These are phyloP conservation scores for Pythium sukuiense DNA, from an alignment of 352 stramenopile genomes.

Conservation along the genomic window DNA sequence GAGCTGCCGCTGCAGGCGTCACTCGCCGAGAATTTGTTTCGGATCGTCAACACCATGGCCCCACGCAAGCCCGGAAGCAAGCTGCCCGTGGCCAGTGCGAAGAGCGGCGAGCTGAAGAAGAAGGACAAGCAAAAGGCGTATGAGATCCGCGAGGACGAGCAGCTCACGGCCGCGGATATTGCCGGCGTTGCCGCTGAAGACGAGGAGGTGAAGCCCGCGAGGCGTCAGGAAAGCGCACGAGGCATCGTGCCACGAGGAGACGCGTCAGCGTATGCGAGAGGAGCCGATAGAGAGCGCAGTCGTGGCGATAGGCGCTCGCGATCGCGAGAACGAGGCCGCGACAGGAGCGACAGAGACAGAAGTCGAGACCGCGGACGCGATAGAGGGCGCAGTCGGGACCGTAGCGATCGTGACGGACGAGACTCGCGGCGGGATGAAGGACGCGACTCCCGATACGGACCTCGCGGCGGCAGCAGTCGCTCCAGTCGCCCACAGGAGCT, in stretches of 20 bases:
- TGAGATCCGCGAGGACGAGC: conserved; percentile 57
- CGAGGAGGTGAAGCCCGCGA: conserved; percentile 2
- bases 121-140: conserved; percentile 32
- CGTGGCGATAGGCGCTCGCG: conserved; percentile 7
- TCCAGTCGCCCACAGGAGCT: conserved; percentile 32
- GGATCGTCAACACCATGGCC: conserved; percentile 82
- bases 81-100: neutral
- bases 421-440: conserved; percentile 9
- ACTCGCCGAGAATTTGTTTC: conserved; percentile 75
- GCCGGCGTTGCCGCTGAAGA: conserved; percentile 30
- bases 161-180: conserved; percentile 72
- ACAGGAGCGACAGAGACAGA: neutral
- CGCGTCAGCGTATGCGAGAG: conserved; percentile 1
- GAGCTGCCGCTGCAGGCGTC: conserved; percentile 60
- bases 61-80: conserved; percentile 37
- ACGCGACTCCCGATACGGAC: conserved; percentile 12
- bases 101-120: conserved; percentile 2
- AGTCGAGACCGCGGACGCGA: neutral
- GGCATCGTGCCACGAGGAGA: conserved; percentile 1
- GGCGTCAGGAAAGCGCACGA: conserved; percentile 10
- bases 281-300: conserved; percentile 34
- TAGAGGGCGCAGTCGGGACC: conserved; percentile 30
- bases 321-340: neutral
- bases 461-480: conserved; percentile 25
- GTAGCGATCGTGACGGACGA: conserved; percentile 22